Conservation (phyloP, 2,329 filamentous ascomycete species). For the Scorias spongiosa region DNA sequence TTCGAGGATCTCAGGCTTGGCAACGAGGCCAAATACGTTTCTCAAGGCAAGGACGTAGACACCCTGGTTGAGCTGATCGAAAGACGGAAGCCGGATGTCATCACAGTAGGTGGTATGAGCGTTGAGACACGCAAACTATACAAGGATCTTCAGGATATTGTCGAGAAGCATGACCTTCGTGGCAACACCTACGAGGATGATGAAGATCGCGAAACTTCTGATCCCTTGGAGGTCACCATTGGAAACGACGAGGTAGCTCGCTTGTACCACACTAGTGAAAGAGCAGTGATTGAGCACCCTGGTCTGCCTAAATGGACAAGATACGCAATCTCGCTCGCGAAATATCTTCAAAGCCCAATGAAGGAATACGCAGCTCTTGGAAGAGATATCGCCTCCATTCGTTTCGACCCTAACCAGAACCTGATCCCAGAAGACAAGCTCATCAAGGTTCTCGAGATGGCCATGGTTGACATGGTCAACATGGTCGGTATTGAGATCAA, state of each 20-base stretch:
- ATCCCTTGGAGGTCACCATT: constrained; percentile 73
- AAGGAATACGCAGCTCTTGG: constrained; percentile 92
- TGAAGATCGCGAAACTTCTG: constrained; percentile 56
- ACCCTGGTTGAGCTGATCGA: constrained; percentile 66
- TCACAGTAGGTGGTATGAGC: constrained; percentile 77
- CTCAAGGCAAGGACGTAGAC: constrained; percentile 49
- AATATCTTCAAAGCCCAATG: constrained; percentile 88
- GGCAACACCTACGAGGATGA: constrained; percentile 66
- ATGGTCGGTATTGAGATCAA: constrained; percentile 92
- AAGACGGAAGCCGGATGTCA: constrained; percentile 71
- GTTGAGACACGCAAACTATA: constrained; percentile 75
- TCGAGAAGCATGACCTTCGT: constrained; percentile 61
- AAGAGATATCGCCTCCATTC: constrained; percentile 70
- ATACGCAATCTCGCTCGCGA: constrained; percentile 79
- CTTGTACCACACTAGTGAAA: constrained; percentile 79
- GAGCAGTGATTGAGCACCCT: constrained; percentile 67
- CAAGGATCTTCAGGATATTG: constrained; percentile 62
- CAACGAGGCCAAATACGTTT: constrained; percentile 49
- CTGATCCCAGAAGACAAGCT: constrained; percentile 80
- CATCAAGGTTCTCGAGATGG: constrained; percentile 74
- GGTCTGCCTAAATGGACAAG: constrained; percentile 61
- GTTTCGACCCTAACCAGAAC: constrained; percentile 81
- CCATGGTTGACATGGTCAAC: constrained; percentile 97
- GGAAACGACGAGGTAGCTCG: constrained; percentile 97
- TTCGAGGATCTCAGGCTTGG: constrained; percentile 60